A percentile compares a stretch with the other conserved stretches of the same genome.
Evolutionary conservation across 1,139 yeast genomes (phyloP).

Genomic region (Candida tropicalis): DNA sequence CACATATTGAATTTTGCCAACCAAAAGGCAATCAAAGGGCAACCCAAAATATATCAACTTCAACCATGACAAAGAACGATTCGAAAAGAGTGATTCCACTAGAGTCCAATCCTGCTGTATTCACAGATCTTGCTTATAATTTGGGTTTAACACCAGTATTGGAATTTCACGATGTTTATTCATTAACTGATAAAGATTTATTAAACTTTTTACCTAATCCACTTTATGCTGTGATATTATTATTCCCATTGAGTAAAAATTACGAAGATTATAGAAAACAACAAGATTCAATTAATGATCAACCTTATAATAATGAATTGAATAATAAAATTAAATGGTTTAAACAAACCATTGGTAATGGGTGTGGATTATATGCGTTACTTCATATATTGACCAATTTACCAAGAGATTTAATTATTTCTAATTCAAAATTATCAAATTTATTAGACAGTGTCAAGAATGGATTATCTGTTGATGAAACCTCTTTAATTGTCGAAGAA

Average conservation of each 20-base stretch:
- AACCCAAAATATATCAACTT: too few relatives aligned
- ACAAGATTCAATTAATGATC: conserved; percentile 27
- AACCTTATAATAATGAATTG: conserved; percentile 22
- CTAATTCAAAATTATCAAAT: conserved; percentile 34
- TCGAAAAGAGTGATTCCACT: conserved; percentile 67
- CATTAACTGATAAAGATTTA: conserved; percentile 78
- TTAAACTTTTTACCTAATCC: conserved; percentile 84
- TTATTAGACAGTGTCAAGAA: conserved; percentile 27
- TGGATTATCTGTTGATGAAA: conserved; percentile 34
- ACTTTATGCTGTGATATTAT: conserved; percentile 66
- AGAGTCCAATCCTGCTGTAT: conserved; percentile 88
- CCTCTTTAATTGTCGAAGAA: conserved; percentile 47
- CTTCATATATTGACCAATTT: conserved; percentile 75
- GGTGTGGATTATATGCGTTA: conserved; percentile 91
- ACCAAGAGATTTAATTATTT: conserved; percentile 45
- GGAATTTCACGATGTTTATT: conserved; percentile 78
- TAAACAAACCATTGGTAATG: conserved; percentile 82
- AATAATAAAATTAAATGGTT: conserved; percentile 57
- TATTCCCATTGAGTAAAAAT: conserved; percentile 74
- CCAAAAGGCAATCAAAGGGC: too few relatives aligned
- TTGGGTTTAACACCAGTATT: conserved; percentile 68
- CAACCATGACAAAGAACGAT: conserved; percentile 8
- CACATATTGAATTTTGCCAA: too few relatives aligned
- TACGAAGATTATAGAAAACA: conserved; percentile 55
- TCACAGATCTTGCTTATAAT: conserved; percentile 66